Evolutionary conservation across 305 asterid species (phyloP), one percentile per base, ranked within the genome.

Genomic region (Solanum chacoense): DNA sequence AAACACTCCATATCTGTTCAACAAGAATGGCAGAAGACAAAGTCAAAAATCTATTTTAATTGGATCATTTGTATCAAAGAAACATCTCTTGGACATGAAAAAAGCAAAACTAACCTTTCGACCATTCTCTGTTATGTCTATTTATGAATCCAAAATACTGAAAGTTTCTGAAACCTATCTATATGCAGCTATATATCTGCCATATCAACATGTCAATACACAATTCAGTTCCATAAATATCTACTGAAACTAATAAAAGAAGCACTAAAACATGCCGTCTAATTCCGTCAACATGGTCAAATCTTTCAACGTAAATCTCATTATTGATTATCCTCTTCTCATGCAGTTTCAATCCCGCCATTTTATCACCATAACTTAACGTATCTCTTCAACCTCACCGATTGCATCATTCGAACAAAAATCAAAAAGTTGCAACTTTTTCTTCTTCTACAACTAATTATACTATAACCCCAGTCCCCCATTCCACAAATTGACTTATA

Each of bases 1-100:
- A 63, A 89, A 89, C 86, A 67, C 88, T 89, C 90, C 90, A 89
- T 89, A 75, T 74, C 89, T 89, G 88, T 77, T 77, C 86, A 29
- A 85, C 55, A 85, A 75, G 45, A 3, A 85, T 73, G 81, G 81
- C 18, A 74, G 34, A 73, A 29, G 55, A 78, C 18, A 20, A 32
- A 74, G 69, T 32, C 28, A 65, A 84, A 31, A 31, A 83, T 50
- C n/a, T 40, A 89, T 7, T 75, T 28, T 55, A 74, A 72, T 85
- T 3, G 20, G 35, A 28, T 55, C 32, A 69, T 59, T 22, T 50
- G 37, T 34, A 36, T 9, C 4, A 37, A 26, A 35, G 28, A 32
- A 18, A 26, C n/a, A 28, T 29, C 16, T 6, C 6, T 72, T 3
- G 11, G 84, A 36, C 31, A 40, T 29, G 28, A 65, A 75, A 74